phyloP scores from a whole-genome alignment of 495 filamentous ascomycete genomes.

The Bacidia rubella region DNA sequence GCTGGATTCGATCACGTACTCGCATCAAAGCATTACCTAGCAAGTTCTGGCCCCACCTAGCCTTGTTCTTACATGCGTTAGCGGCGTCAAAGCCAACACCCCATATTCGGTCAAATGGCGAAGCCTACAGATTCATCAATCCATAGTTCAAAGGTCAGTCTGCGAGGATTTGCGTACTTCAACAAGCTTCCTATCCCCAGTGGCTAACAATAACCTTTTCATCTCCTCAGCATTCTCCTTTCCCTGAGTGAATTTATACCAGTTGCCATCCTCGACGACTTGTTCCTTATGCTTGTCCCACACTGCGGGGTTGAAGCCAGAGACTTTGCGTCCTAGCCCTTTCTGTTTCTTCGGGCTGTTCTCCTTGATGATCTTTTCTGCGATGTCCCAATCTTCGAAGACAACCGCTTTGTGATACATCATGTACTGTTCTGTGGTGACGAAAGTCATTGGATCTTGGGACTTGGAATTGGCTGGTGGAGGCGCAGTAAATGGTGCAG shows the following conservation, averaged over 20 bases:
- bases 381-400: slow-evolving; percentile 31
- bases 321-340: slow-evolving; percentile 42
- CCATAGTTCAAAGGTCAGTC: neutral
- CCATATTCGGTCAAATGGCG: slow-evolving; percentile 50
- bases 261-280: slow-evolving; percentile 49
- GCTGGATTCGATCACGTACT: neutral
- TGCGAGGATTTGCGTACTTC: slow-evolving; percentile 35
- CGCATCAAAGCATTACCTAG: slow-evolving; percentile 45
- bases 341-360: slow-evolving; percentile 32
- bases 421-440: slow-evolving; percentile 38
- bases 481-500: slow-evolving; percentile 20
- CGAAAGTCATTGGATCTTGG: slow-evolving; percentile 15
- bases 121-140: slow-evolving; percentile 21
- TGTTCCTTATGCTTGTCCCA: slow-evolving; percentile 40
- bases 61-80: slow-evolving; percentile 33
- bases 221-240: slow-evolving; percentile 22
- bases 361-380: slow-evolving; percentile 30
- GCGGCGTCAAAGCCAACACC: slow-evolving; percentile 45
- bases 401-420: slow-evolving; percentile 49
- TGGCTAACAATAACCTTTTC: slow-evolving; percentile 36
- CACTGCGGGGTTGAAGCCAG: slow-evolving; percentile 34
- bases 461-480: neutral
- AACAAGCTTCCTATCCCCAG: slow-evolving; percentile 45
- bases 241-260: slow-evolving; percentile 41
- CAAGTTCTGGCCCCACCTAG: slow-evolving; percentile 52